Base-by-base conservation (phyloP, 208 protist genomes). In the Acanthamoeba royreba region DNA sequence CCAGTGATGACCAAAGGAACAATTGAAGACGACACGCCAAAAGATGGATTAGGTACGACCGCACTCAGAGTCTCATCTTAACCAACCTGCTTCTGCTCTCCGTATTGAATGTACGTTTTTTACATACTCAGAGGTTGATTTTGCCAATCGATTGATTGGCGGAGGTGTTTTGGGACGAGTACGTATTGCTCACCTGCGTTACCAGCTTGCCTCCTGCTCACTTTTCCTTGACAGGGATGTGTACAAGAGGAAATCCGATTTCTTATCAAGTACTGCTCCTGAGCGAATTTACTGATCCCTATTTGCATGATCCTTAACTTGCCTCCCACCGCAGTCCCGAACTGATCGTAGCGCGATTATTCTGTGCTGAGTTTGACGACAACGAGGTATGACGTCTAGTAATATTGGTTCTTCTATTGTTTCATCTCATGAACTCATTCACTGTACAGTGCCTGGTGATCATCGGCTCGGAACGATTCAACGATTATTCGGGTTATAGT, bases 231-330 rank as follows among this genome's bases (percentile, higher is more conserved):
- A n/a, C n/a, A n/a, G n/a, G 95, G 95, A 38, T 95, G 92, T 53
- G 95, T 96, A 19, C 95, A 97, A 87, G 95, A 97, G 35, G 95
- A 97, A 40, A 96, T 96, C 87, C 85, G 93, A 52, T 97, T 97
- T 49, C n/a, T 95, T 0, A 96, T 96, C 22, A 94, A 95, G 63
- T 77, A 28, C n/a, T n/a, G n/a, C n/a, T n/a, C n/a, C n/a, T n/a
- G n/a, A n/a, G n/a, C n/a, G n/a, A n/a, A n/a, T n/a, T n/a, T n/a
- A n/a, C n/a, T n/a, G n/a, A n/a, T n/a, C n/a, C n/a, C n/a, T n/a
- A n/a, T n/a, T n/a, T n/a, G n/a, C n/a, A n/a, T n/a, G n/a, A n/a
- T n/a, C n/a, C n/a, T n/a, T n/a, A n/a, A n/a, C n/a, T n/a, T n/a
- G n/a, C n/a, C n/a, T n/a, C n/a, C 22, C 7, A 45, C 9, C 4